phyloP scores from a whole-genome alignment of 805 yeast genomes.

The Wickerhamiella lipophila region DNA sequence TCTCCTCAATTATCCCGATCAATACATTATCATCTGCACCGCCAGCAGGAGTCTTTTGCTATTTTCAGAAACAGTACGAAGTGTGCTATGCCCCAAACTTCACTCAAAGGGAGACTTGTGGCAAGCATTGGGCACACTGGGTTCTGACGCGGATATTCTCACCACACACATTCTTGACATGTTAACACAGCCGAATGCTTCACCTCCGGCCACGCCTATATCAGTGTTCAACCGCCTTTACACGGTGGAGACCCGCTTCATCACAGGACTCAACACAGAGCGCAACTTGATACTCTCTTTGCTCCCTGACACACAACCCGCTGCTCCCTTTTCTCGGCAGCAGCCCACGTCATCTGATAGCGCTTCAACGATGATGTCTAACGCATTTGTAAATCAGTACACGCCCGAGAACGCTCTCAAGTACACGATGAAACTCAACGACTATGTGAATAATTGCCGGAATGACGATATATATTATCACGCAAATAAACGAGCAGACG shows the following conservation, averaged over 20 bases:
- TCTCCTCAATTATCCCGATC: conserved; percentile 9
- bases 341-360: background rate
- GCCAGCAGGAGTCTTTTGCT: conserved; percentile 2
- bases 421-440: conserved; percentile 6
- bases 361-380: background rate
- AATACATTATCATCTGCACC: conserved; percentile 3
- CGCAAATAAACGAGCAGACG: background rate
- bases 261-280: background rate
- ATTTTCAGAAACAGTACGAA: background rate
- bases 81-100: background rate
- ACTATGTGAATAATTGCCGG: conserved; percentile 9
- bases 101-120: conserved; percentile 4
- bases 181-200: background rate
- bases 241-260: conserved; percentile 6
- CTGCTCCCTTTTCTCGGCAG: background rate
- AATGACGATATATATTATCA: conserved; percentile 8
- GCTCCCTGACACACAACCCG: background rate
- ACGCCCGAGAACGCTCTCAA: background rate
- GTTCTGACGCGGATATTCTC: background rate
- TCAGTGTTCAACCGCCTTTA: background rate
- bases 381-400: background rate
- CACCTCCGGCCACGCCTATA: background rate
- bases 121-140: conserved; percentile 7
- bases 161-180: background rate
- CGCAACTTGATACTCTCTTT: conserved; percentile 9